Conservation (phyloP, 1,139 yeast genomes). For the Protomyces lactucae-debilis region DNA sequence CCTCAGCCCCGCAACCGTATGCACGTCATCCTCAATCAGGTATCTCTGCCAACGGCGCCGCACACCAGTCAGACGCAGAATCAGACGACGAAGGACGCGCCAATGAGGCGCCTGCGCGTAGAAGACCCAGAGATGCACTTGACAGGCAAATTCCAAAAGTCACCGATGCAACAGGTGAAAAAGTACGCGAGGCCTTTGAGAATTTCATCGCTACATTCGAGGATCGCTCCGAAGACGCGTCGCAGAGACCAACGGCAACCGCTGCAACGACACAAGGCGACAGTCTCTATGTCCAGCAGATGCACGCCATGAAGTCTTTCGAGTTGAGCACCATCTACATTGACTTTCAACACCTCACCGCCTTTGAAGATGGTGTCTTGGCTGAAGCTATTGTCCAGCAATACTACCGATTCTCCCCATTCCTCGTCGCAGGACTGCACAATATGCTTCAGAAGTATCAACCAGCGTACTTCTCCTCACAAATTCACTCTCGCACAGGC, state of each 20-base stretch:
- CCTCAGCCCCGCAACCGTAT: constrained; percentile 19
- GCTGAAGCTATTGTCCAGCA: constrained; percentile 88
- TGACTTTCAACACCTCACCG: constrained; percentile 73
- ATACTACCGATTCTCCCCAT: constrained; percentile 87
- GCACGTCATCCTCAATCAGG: constrained; percentile 12
- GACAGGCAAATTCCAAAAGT: constrained; percentile 65
- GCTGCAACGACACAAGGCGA: constrained; percentile 27
- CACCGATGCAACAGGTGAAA: constrained; percentile 86
- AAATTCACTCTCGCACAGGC: constrained; percentile 30
- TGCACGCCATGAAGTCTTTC: constrained; percentile 71
- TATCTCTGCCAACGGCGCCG: background rate
- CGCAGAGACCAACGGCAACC: constrained; percentile 25
- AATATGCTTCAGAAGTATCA: constrained; percentile 68
- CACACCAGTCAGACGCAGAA: constrained; percentile 28
- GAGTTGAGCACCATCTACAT: constrained; percentile 77
- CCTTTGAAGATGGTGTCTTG: constrained; percentile 76
- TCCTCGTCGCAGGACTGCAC: constrained; percentile 67
- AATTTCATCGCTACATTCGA: constrained; percentile 60
- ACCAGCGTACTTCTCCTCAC: constrained; percentile 45
- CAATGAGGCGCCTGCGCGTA: constrained; percentile 29
- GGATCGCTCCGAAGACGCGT: constrained; percentile 33
- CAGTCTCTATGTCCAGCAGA: constrained; percentile 64
- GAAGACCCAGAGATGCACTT: constrained; percentile 30
- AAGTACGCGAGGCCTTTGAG: constrained; percentile 86
- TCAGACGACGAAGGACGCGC: constrained; percentile 17